Evolutionary conservation across 139 green algal species (phyloP), one percentile per base, ranked within the genome.

Genomic region (Zygnema circumcarinatum): DNA sequence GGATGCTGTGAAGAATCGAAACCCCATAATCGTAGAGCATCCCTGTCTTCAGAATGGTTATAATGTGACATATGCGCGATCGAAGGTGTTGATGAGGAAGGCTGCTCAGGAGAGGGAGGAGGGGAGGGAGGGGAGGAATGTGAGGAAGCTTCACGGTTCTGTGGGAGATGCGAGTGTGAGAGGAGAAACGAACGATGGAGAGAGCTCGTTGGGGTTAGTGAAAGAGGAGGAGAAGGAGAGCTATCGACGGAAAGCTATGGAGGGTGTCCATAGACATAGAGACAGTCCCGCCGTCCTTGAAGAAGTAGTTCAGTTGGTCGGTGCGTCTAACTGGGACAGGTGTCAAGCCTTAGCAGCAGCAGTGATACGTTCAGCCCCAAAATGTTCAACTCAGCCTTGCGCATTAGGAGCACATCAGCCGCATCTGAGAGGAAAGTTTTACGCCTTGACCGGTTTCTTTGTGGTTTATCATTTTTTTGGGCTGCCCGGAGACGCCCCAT

Each of bases 381-480:
- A 54, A 35, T 83, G 76, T 83, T 78, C 69, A 42, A 25, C 69
- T 41, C 7, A 78, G 16, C 2, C 2, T 53, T 83, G 83, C 32
- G 83, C 83, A 0, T 1, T 83, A n/a, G 72, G 69, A 21, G 83
- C 40, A 32, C 38, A 73, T 56, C 81, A 86, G 31, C 79, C 79
- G 16, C 21, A 80, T 67, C 31, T 56, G 11, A 16, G 75, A 52
- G 29, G 85, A 54, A 39, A 36, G 7, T 95, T 96, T 72, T 83
- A 92, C 2, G 94, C 92, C 0, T 76, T 95, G 31, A 85, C 95
- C 35, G 95, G 95, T 31, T 97, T 97, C 81, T 96, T 92, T 79
- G 94, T 97, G 20, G 95, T 97, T 36, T 93, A 87, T 35, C 91
- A 91, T 84, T 97, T 97, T 83, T 94, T 96, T 74, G 74, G 74